Evolutionary conservation across 495 filamentous ascomycete genomes (phyloP), one percentile per base, ranked within the genome.

Genomic region (Penicillium waksmanii): DNA sequence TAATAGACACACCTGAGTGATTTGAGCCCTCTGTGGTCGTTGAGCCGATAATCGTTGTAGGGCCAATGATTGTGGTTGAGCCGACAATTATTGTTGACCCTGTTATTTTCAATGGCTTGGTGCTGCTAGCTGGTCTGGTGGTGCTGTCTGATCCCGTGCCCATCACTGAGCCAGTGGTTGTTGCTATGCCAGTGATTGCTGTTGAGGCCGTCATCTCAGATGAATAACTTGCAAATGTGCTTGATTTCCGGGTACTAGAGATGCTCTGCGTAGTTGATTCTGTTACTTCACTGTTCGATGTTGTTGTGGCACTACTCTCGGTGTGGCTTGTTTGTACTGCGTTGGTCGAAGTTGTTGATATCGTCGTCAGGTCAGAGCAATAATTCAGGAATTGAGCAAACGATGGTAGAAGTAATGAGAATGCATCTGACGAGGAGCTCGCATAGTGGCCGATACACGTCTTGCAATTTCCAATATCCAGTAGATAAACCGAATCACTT

Each of bases 401-500:
- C 0, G 65, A 47, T 1, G 65, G 65, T 50, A 65, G 12, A 23
- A 67, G 21, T 11, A 5, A 51, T 3, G 56, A 21, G 21, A 21
- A 40, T 4, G 65, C 60, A 5, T 53, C 23, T 1, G 62, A 62
- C 3, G 46, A 35, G 5, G 62, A 55, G 6, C 38, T 34, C 5
- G 52, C 62, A 6, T 52, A 53, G 13, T 9, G 27, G 23, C 48
- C 58, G 19, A 67, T 54, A 25, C 70, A 68, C 0, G 50, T 43
- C 35, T 75, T 51, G 71, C 87, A 89, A 8, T 42, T 44, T 0
- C 52, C 40, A 25, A 72, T 57, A 34, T 71, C 65, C 3, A 38
- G 46, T 17, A 57, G 25, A 68, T 88, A 88, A 0, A 64, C 34
- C 0, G 80, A 82, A 21, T 47, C 65, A 0, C 35, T 8, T 0